Evolutionary conservation across 106 monocot species (phyloP).

Genomic region (Iris macrosiphon): DNA sequence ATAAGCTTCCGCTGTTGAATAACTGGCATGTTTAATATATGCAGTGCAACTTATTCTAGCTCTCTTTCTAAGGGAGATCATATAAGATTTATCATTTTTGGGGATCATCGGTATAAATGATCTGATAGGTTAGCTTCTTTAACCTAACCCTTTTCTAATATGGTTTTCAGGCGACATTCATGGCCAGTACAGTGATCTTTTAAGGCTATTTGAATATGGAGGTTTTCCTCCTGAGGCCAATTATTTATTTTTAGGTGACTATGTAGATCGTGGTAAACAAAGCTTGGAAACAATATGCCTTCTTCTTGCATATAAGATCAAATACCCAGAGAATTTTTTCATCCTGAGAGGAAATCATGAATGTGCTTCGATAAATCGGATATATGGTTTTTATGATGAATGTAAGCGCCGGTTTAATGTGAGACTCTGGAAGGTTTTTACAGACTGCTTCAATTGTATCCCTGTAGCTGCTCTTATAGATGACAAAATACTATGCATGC

Average conservation of each 20-base stretch:
- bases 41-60: too few species aligned
- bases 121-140: too few species aligned
- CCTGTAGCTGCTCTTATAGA: slow-evolving; percentile 48
- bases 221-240: slow-evolving; percentile 41
- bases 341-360: slow-evolving; percentile 46
- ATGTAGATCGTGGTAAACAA: slow-evolving; percentile 45
- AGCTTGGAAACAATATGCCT: slow-evolving; percentile 46
- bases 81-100: too few species aligned
- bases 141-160: too few species aligned
- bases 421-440: slow-evolving; percentile 43
- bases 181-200: slow-evolving; percentile 48
- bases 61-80: too few species aligned
- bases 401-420: slow-evolving; percentile 49
- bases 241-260: slow-evolving; percentile 48
- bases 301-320: slow-evolving; percentile 45
- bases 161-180: slow-evolving; percentile 48
- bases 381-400: slow-evolving; percentile 55
- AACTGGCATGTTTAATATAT: too few species aligned
- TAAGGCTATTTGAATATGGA: slow-evolving; percentile 47
- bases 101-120: too few species aligned
- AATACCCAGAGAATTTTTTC: slow-evolving; percentile 46
- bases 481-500: slow-evolving; percentile 52
- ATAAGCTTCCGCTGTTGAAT: too few species aligned
- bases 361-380: slow-evolving; percentile 45
- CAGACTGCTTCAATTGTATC: slow-evolving; percentile 45